Evolutionary conservation across 2,329 filamentous ascomycete genomes (phyloP).

Genomic region (Lasiodiplodia sp.): DNA sequence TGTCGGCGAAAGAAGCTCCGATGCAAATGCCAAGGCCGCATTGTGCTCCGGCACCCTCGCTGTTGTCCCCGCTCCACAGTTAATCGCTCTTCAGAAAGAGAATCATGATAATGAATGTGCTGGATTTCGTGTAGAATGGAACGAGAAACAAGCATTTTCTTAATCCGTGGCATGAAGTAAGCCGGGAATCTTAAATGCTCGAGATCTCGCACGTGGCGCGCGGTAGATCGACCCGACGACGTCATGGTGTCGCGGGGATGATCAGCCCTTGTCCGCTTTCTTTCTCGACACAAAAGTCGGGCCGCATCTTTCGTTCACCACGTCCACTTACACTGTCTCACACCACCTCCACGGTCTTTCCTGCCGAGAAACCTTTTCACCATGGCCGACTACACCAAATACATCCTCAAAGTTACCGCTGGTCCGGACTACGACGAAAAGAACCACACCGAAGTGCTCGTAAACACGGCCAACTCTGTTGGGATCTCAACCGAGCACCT

Average conservation of each 20-base stretch:
- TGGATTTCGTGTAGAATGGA: background rate
- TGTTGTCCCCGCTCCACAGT: conserved; percentile 1
- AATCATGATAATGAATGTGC: background rate
- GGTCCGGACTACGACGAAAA: conserved; percentile 76
- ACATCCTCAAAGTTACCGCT: conserved; percentile 81
- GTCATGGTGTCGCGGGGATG: conserved; percentile 25
- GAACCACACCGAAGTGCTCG: conserved; percentile 75
- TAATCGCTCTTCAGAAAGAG: background rate
- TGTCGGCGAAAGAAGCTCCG: conserved; percentile 9
- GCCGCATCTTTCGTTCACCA: conserved; percentile 1
- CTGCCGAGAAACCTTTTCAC: background rate
- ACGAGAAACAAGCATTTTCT: background rate
- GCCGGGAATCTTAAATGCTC: background rate
- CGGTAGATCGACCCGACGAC: conserved; percentile 20
- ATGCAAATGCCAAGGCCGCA: background rate
- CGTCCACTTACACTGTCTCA: background rate
- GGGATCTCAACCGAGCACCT: conserved; percentile 69
- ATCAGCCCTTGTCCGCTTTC: conserved; percentile 1
- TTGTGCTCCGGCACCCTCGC: background rate
- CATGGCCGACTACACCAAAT: conserved; percentile 68
- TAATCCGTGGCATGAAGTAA: background rate
- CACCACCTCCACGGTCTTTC: background rate
- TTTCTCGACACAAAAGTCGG: conserved; percentile 12
- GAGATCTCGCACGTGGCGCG: conserved; percentile 1
- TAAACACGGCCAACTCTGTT: conserved; percentile 73